Conservation (phyloP, 2,329 filamentous ascomycete genomes). For the Verticillium klebahnii region DNA sequence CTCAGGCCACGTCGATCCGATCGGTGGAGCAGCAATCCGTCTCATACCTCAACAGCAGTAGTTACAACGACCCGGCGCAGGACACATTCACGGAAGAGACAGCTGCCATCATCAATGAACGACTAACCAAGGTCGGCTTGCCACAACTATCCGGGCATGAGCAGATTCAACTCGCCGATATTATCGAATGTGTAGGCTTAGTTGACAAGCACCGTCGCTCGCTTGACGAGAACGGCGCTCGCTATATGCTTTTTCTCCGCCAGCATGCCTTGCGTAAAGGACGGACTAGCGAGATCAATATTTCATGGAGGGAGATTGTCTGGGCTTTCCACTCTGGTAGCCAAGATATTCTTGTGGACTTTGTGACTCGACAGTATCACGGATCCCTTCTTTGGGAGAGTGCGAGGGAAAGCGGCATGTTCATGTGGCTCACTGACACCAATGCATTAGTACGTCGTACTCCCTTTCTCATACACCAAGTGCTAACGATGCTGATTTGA, state of each 20-base stretch:
- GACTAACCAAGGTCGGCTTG: constrained; percentile 68
- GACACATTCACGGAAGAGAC: constrained; percentile 67
- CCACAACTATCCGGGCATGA: constrained; percentile 79
- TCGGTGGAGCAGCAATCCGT: constrained; percentile 23
- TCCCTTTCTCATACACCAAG: constrained; percentile 17
- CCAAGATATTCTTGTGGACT: constrained; percentile 84
- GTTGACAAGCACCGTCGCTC: constrained; percentile 85
- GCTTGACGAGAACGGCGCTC: constrained; percentile 83
- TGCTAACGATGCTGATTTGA: constrained; percentile 8
- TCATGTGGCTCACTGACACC: constrained; percentile 87
- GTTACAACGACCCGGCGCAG: constrained; percentile 20
- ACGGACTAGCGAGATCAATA: constrained; percentile 57
- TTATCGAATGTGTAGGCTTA: constrained; percentile 76
- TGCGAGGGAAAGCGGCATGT: constrained; percentile 81
- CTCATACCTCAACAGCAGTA: constrained; percentile 30
- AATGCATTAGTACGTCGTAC: constrained; percentile 62
- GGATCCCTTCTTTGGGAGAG: constrained; percentile 79
- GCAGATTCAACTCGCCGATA: constrained; percentile 80
- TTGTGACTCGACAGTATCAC: constrained; percentile 75
- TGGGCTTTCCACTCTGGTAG: constrained; percentile 83
- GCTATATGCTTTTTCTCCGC: constrained; percentile 83
- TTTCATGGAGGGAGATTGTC: constrained; percentile 75
- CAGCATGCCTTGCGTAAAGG: constrained; percentile 70
- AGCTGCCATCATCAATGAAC: constrained; percentile 67
- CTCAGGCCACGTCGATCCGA: not conserved